Base-by-base conservation (phyloP, 192 early-diverging fungal genomes). In the Rhizophagus sp. region DNA sequence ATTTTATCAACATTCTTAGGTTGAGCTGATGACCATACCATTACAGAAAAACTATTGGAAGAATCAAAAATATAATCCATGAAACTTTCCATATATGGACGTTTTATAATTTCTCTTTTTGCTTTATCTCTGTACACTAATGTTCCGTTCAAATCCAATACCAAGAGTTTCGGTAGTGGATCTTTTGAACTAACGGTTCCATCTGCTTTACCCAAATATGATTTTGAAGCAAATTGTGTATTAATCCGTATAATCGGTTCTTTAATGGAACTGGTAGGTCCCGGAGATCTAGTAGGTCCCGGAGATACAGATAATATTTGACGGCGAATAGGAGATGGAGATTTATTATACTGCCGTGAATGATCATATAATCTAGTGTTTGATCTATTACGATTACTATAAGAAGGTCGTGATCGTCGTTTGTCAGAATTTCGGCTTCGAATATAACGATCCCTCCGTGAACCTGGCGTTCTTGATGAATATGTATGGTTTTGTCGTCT, bases 11-110 rank as follows among this genome's bases (percentile, higher is more conserved):
- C 89, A 57, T 85, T 93, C 1, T 44, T 27, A 2, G 84, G 84
- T 24, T 88, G 85, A 0, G 94, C 91, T 9, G 92, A 92, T 70
- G 90, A 92, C 94, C 94, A 95, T 7, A 95, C 81, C 90, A 93
- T 91, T 24, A 95, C 93, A 4, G 84, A 82, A 87, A 89, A 95
- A 74, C 88, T 78, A 3, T 69, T 19, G 24, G 25, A 19, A 7
- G 25, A 36, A 7, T 81, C 68, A 57, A 91, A 84, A 0, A 90
- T 75, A 81, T 89, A 94, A 11, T 81, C 36, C 41, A 94, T 77
- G 76, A 95, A 93, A 4, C 83, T 66, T 0, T 57, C 25, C 19
- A 91, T 78, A 74, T 86, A 75, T 0, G 93, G 93, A 4, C 93
- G 88, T 1, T 80, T 61, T 27, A 71, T 68, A 22, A 44, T 79